Conservation (phyloP, 2,329 filamentous ascomycete genomes). For the Scopulariopsis brevicaulis region DNA sequence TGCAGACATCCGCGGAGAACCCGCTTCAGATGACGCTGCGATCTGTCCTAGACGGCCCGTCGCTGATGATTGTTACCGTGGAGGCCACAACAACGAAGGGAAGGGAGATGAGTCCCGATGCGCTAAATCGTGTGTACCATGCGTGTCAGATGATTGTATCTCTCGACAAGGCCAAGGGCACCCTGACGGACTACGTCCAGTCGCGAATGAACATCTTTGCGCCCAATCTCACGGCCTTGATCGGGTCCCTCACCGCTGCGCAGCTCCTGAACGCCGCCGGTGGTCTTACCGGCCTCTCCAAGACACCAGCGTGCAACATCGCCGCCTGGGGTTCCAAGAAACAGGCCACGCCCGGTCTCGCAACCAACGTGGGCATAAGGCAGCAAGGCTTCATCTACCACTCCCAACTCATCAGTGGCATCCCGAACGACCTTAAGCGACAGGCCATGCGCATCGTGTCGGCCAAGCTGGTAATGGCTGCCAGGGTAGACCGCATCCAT, state of each 20-base stretch:
- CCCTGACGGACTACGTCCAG: conserved; percentile 86
- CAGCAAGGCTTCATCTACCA: conserved; percentile 92
- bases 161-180: conserved; percentile 77
- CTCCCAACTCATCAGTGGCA: conserved; percentile 75
- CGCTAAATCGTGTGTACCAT: conserved; percentile 60
- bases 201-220: conserved; percentile 95
- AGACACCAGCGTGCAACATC: conserved; percentile 88
- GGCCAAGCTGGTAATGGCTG: conserved; percentile 87
- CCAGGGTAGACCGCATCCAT: conserved; percentile 79
- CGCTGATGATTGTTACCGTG: conserved; percentile 89
- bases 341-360: conserved; percentile 63
- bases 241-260: conserved; percentile 86
- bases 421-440: conserved; percentile 77
- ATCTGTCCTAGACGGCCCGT: conserved; percentile 75
- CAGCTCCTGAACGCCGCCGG: conserved; percentile 94
- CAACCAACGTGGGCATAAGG: conserved; percentile 82
- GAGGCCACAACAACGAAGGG: conserved; percentile 88
- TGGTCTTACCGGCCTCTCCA: conserved; percentile 76
- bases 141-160: conserved; percentile 85
- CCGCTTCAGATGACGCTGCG: conserved; percentile 64
- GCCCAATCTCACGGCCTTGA: conserved; percentile 80
- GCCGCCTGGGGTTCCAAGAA: conserved; percentile 86
- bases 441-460: conserved; percentile 94
- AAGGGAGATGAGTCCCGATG: conserved; percentile 60
- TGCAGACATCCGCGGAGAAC: conserved; percentile 70